Percentiles rank a stretch among this genome's conserved stretches.
Conservation (phyloP, 2,329 filamentous ascomycete species). For the Arthrobotrys entomopaga region DNA sequence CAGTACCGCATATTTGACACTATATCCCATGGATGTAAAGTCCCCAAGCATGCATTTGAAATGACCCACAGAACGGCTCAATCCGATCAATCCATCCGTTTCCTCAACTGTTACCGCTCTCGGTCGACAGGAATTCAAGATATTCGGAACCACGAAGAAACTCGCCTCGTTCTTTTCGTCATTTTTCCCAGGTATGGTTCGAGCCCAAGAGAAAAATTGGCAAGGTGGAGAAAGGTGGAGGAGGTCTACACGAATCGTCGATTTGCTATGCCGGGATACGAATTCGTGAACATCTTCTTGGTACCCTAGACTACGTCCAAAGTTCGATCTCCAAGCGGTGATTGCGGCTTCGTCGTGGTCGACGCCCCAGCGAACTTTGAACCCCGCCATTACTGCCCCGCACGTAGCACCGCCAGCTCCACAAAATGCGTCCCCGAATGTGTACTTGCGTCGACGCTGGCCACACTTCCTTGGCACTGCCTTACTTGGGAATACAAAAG, state of each 20-base stretch:
- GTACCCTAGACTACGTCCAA: slow-evolving; percentile 66
- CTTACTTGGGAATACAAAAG: not conserved
- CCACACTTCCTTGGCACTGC: not conserved
- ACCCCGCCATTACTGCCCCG: slow-evolving; percentile 71
- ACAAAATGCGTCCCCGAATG: slow-evolving; percentile 76
- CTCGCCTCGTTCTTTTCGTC: slow-evolving; percentile 75
- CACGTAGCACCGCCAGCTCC: slow-evolving; percentile 77
- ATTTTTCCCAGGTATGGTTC: slow-evolving; percentile 70
- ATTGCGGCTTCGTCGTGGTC: slow-evolving; percentile 72
- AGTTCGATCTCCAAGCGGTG: slow-evolving; percentile 71
- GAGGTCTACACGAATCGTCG: slow-evolving; percentile 68
- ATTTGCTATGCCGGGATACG: slow-evolving; percentile 60
- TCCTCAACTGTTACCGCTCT: slow-evolving; percentile 81
- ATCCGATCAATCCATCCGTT: slow-evolving; percentile 71
- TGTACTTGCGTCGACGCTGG: slow-evolving; percentile 65
- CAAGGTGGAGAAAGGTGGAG: slow-evolving; percentile 82
- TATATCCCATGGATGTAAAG: slow-evolving; percentile 74
- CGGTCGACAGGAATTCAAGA: slow-evolving; percentile 71
- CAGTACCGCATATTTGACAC: slow-evolving; percentile 74
- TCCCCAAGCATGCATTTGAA: slow-evolving; percentile 72
- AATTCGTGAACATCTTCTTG: slow-evolving; percentile 67
- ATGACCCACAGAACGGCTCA: slow-evolving; percentile 61
- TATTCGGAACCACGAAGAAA: slow-evolving; percentile 65
- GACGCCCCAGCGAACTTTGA: slow-evolving; percentile 71
- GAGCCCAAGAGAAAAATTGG: slow-evolving; percentile 77